These are phyloP conservation scores for Bolboschoenus planiculmis DNA, from an alignment of 176 grass and related monocot genomes.

Conservation along the genomic window DNA sequence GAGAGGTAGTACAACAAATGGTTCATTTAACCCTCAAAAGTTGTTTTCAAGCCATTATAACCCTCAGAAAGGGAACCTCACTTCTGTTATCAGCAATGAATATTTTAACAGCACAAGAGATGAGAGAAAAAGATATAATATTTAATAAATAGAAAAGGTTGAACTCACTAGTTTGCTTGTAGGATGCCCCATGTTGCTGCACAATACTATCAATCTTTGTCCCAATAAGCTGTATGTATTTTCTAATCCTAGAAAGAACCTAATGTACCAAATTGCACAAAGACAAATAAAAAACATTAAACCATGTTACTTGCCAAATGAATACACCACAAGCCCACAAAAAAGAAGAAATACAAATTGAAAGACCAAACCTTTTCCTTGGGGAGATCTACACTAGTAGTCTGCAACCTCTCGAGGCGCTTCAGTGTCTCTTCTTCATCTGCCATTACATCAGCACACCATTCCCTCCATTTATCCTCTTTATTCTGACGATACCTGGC, in stretches of 20 bases:
- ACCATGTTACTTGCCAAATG: background rate
- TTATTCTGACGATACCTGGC: slow-evolving; percentile 70
- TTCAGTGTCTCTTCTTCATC: slow-evolving; percentile 89
- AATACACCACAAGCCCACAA: background rate
- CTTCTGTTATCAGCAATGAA: background rate
- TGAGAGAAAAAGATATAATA: background rate
- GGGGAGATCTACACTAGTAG: slow-evolving; percentile 90
- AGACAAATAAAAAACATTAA: background rate
- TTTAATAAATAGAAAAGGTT: background rate
- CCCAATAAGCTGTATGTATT: slow-evolving; percentile 89
- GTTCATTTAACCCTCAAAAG: background rate
- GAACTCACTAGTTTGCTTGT: slow-evolving; percentile 86
- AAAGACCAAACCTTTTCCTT: slow-evolving; percentile 77
- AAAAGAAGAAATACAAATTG: background rate
- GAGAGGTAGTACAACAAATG: background rate
- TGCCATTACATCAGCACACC: slow-evolving; percentile 91
- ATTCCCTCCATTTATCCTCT: slow-evolving; percentile 98
- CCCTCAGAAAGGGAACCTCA: background rate
- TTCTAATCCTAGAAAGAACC: slow-evolving; percentile 97
- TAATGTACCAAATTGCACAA: slow-evolving; percentile 31
- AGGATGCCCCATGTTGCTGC: slow-evolving; percentile 73
- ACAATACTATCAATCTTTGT: slow-evolving; percentile 83
- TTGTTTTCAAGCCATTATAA: background rate
- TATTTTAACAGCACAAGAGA: background rate
- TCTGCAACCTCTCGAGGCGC: slow-evolving; percentile 80